Conservation (phyloP, 192 early-diverging fungal genomes). For the Chytriomyces confervae region DNA sequence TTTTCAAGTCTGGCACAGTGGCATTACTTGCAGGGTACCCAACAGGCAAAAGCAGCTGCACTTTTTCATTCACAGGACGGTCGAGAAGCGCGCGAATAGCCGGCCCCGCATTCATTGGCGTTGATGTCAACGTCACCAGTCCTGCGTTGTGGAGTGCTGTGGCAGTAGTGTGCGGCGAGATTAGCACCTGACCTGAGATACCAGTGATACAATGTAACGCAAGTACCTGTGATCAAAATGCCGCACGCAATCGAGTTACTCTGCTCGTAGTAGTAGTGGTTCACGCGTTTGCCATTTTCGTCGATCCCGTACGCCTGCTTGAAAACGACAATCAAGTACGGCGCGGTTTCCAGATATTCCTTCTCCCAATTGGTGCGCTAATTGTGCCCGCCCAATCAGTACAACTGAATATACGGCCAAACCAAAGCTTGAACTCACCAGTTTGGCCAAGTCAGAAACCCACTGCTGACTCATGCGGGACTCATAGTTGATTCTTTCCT, state of each 20-base stretch:
- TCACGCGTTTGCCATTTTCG: slow-evolving; percentile 13
- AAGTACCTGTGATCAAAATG: slow-evolving; percentile 5
- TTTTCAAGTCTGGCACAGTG: slow-evolving; percentile 24
- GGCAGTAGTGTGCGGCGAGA: too few relatives aligned
- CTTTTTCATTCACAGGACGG: slow-evolving; percentile 15
- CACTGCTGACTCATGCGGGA: slow-evolving; percentile 13
- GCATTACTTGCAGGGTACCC: slow-evolving; percentile 15
- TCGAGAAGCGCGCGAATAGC: slow-evolving; percentile 1
- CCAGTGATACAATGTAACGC: too few relatives aligned
- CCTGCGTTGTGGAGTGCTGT: slow-evolving; percentile 13
- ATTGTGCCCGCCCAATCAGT: not conserved
- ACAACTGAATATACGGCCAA: not conserved
- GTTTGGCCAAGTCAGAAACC: slow-evolving; percentile 15
- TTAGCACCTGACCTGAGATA: too few relatives aligned
- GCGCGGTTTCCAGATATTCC: slow-evolving; percentile 14
- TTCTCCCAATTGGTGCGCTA: slow-evolving; percentile 19
- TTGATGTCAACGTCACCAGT: slow-evolving; percentile 7
- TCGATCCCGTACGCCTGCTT: slow-evolving; percentile 25
- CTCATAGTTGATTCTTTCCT: slow-evolving; percentile 30
- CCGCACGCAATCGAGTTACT: slow-evolving; percentile 13
- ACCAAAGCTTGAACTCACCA: not conserved
- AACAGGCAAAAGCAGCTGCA: slow-evolving; percentile 17
- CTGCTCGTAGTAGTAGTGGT: slow-evolving; percentile 31
- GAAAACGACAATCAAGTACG: slow-evolving; percentile 19
- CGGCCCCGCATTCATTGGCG: slow-evolving; percentile 20